These are phyloP conservation scores for Malbranchea zuffiana DNA, from an alignment of 2,329 filamentous ascomycete species.

Conservation along the genomic window DNA sequence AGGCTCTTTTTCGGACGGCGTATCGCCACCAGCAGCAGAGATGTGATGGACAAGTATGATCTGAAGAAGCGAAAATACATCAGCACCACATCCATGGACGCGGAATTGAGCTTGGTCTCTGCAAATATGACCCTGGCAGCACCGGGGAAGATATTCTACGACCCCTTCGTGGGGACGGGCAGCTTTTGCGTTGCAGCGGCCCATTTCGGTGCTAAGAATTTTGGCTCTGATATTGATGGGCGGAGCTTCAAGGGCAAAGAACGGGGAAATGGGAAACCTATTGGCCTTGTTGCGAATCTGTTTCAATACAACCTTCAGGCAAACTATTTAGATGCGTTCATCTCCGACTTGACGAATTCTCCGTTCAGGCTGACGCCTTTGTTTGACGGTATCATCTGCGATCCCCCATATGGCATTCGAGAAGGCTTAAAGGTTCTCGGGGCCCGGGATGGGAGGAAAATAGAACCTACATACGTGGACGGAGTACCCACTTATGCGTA, in stretches of 20 bases:
- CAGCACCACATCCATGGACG: slow-evolving; percentile 93
- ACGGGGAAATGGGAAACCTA: slow-evolving; percentile 36
- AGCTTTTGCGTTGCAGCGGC: slow-evolving; percentile 85
- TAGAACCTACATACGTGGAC: slow-evolving; percentile 48
- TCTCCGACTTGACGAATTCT: slow-evolving; percentile 78
- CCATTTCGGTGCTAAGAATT: slow-evolving; percentile 72
- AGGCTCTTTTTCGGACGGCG: slow-evolving; percentile 61
- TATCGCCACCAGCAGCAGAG: slow-evolving; percentile 55
- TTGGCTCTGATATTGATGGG: slow-evolving; percentile 89
- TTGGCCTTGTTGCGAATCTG: slow-evolving; percentile 58
- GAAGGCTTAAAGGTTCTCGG: slow-evolving; percentile 87
- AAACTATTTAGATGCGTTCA: slow-evolving; percentile 65
- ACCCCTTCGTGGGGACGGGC: slow-evolving; percentile 91
- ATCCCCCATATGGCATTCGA: slow-evolving; percentile 89
- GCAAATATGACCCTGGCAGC: slow-evolving; percentile 79
- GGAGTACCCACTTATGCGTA: slow-evolving; percentile 60
- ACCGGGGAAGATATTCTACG: slow-evolving; percentile 78
- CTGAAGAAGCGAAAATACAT: slow-evolving; percentile 92
- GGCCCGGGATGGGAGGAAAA: slow-evolving; percentile 48
- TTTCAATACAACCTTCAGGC: slow-evolving; percentile 63
- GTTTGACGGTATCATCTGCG: slow-evolving; percentile 86
- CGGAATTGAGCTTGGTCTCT: slow-evolving; percentile 79
- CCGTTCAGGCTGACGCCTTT: slow-evolving; percentile 53
- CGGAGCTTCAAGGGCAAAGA: slow-evolving; percentile 59
- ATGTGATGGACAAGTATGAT: slow-evolving; percentile 63